These are phyloP conservation scores for Bipolaris oryzae DNA, from an alignment of 2,329 filamentous ascomycete genomes.

Conservation along the genomic window DNA sequence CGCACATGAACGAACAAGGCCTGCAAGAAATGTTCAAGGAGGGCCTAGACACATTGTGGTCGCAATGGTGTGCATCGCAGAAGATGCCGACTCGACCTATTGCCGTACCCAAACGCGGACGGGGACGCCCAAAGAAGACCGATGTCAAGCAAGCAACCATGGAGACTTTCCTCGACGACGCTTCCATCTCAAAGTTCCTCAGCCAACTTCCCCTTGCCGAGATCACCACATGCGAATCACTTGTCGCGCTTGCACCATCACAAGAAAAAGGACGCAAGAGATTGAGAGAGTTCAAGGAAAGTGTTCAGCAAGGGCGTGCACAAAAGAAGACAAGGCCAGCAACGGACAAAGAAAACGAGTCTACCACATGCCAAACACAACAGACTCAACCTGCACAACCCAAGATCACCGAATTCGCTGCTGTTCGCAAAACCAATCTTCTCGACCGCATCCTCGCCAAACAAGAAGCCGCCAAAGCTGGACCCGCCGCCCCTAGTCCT, in stretches of 20 bases:
- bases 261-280: slow-evolving; percentile 71
- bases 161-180: slow-evolving; percentile 46
- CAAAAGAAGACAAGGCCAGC: slow-evolving; percentile 39
- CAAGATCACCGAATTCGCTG: slow-evolving; percentile 48
- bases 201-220: slow-evolving; percentile 61
- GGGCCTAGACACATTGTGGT: slow-evolving; percentile 55
- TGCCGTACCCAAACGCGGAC: slow-evolving; percentile 45
- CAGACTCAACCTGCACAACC: slow-evolving; percentile 31
- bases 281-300: slow-evolving; percentile 71
- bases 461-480: slow-evolving; percentile 49
- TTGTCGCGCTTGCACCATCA: slow-evolving; percentile 61
- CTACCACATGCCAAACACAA: slow-evolving; percentile 11
- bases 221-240: slow-evolving; percentile 59
- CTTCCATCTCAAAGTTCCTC: slow-evolving; percentile 57
- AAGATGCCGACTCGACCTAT: slow-evolving; percentile 33
- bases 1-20: slow-evolving; percentile 53
- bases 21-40: slow-evolving; percentile 59
- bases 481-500: slow-evolving; percentile 49
- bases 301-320: slow-evolving; percentile 52
- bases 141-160: slow-evolving; percentile 56
- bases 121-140: slow-evolving; percentile 40
- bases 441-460: slow-evolving; percentile 60
- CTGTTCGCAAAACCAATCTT: slow-evolving; percentile 53
- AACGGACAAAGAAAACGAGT: slow-evolving; percentile 42
- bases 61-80: slow-evolving; percentile 44